Conservation (phyloP, 371 early-diverging fungal species). For the Coemansia sp. region DNA sequence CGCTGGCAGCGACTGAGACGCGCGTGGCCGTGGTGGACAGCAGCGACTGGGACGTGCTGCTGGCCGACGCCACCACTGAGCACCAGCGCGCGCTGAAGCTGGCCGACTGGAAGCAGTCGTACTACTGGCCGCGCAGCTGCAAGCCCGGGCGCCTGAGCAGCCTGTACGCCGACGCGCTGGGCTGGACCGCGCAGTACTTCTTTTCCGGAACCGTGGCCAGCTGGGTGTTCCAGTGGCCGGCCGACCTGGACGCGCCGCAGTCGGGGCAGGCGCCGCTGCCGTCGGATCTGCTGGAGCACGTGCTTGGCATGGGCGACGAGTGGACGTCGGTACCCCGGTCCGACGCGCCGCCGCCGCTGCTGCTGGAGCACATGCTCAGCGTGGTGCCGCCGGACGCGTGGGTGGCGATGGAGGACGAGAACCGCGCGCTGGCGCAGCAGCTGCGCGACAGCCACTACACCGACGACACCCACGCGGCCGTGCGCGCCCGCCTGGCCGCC, state of each 20-base stretch:
- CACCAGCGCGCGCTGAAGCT: slow-evolving; percentile 8
- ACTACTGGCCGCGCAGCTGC: slow-evolving; percentile 12
- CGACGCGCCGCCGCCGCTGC: slow-evolving; percentile 10
- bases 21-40: slow-evolving; percentile 17
- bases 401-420: slow-evolving; percentile 1
- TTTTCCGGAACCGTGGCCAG: slow-evolving; percentile 26
- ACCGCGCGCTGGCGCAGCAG: slow-evolving; percentile 10
- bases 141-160: slow-evolving; percentile 1
- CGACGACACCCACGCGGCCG: slow-evolving; percentile 6
- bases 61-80: slow-evolving; percentile 24
- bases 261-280: slow-evolving; percentile 20
- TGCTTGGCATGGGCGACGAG: background rate
- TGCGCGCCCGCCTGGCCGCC: background rate
- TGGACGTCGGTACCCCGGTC: background rate
- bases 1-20: background rate
- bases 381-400: slow-evolving; percentile 30
- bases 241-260: slow-evolving; percentile 5
- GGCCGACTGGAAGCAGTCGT: slow-evolving; percentile 11
- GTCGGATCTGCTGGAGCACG: slow-evolving; percentile 19
- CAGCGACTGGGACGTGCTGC: slow-evolving; percentile 24
- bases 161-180: slow-evolving; percentile 26
- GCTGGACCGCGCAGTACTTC: slow-evolving; percentile 34
- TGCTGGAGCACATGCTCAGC: slow-evolving; percentile 36
- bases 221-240: slow-evolving; percentile 45
- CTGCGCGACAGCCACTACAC: slow-evolving; percentile 15